phyloP scores from a whole-genome alignment of 192 early-diverging fungal genomes.

The Rhizoclosmatium sp. region DNA sequence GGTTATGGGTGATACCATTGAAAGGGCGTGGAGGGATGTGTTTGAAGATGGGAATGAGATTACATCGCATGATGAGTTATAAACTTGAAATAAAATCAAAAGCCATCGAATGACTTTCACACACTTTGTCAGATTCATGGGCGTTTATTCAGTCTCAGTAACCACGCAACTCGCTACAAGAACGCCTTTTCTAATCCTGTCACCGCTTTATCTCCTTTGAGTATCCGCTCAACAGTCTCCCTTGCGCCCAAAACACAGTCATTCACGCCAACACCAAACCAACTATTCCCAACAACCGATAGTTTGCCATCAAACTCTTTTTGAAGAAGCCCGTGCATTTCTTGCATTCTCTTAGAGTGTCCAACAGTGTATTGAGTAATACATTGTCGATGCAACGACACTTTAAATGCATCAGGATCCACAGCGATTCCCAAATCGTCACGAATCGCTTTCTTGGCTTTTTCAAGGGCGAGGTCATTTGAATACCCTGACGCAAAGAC shows the following conservation, averaged over 20 bases:
- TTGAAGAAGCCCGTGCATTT: conserved; percentile 65
- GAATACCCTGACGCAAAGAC: conserved; percentile 52
- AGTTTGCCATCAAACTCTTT: conserved; percentile 61
- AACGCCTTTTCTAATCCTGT: conserved; percentile 18
- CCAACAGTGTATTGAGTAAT: conserved; percentile 92
- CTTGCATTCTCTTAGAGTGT: conserved; percentile 70
- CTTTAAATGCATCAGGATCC: conserved; percentile 38
- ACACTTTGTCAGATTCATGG: no score
- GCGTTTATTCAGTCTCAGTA: no score
- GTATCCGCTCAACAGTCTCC: background rate
- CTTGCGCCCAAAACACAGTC: conserved; percentile 55
- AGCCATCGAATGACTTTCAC: no score
- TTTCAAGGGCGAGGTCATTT: conserved; percentile 36
- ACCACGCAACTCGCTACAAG: no score
- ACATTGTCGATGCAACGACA: conserved; percentile 73
- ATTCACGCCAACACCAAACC: conserved; percentile 84
- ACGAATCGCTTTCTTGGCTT: conserved; percentile 67
- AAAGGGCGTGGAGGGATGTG: background rate
- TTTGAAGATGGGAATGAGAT: background rate
- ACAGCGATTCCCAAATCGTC: conserved; percentile 65
- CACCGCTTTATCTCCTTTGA: background rate
- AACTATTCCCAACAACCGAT: conserved; percentile 82
- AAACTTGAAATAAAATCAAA: no score
- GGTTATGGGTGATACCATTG: conserved; percentile 20
- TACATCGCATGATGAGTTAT: no score